Base-by-base conservation (phyloP, 306 rosid genomes). In the Abrus pulchellus region DNA sequence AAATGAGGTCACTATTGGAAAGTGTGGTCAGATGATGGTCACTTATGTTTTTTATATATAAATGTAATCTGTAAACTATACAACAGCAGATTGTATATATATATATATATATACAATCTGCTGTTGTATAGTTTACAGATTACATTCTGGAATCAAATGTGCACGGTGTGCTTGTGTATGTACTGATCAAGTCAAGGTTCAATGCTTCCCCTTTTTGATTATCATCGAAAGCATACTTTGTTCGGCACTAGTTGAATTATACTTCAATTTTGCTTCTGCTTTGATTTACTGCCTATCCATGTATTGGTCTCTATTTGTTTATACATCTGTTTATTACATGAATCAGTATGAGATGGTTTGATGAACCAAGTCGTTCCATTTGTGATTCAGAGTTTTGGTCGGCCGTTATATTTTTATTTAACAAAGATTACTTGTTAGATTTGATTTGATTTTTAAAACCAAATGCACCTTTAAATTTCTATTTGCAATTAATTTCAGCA, bases 401-500 rank as follows among this genome's bases (percentile, higher is more conserved):
- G 2, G 8, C 20, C 20, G 20, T 20, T 20, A 20, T 20, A 20
- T 20, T 20, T 57, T 8, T n/a, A 6, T 64, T n/a, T 38, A 14
- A 38, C 50, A 64, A 38, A 66, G 53, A 9, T 5, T 3, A 41
- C 14, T 41, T 38, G 48, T 38, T 64, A 38, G 38, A 4, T 41
- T 66, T 41, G 2, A 66, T 66, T 62, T 33, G 5, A 33, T 61
- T 41, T 43, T 20, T 41, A 66, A 66, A 66, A 66, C 33, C 13
- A 66, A 20, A 27, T 43, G 8, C 2, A 1, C 53, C 34, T 27
- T 63, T 50, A 30, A 14, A 36, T 76, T 34, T 29, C 63, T 76
- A 27, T 1, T 48, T 63, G 62, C 33, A 29, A 1, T 38, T 68
- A 62, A 36, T 71, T 68, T 50, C 86, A 82, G 90, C 76, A 65